Conservation (phyloP, 164 flowering plant genomes). For the Houttuynia cordata region DNA sequence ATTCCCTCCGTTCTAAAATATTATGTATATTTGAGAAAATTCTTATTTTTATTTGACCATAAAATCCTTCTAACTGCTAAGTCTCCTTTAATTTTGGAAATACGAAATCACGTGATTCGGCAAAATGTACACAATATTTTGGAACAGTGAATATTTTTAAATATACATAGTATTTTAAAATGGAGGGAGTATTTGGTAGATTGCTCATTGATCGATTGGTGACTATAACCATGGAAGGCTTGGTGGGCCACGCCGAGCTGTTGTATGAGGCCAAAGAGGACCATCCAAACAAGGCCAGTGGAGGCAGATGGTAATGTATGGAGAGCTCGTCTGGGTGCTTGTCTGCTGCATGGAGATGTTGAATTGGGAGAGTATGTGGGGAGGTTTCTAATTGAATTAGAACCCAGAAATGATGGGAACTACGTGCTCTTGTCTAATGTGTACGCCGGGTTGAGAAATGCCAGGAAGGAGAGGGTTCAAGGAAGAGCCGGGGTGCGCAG, state of each 20-base stretch:
- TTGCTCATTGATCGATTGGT: conserved; percentile 8
- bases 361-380: conserved; percentile 13
- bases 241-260: conserved; percentile 17
- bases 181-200: conserved; percentile 8
- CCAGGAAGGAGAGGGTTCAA: conserved; percentile 8
- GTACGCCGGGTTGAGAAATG: conserved; percentile 11
- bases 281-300: conserved; percentile 14
- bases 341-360: conserved; percentile 10
- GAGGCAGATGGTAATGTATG: conserved; percentile 10
- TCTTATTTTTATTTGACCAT: too few relatives aligned
- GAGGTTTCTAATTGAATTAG: conserved; percentile 10
- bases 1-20: too few relatives aligned
- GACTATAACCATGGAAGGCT: conserved; percentile 8
- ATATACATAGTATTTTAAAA: too few relatives aligned
- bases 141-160: too few relatives aligned
- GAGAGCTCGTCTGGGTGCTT: conserved; percentile 17
- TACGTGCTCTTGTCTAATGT: conserved; percentile 13
- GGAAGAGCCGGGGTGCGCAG: conserved; percentile 20
- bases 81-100: too few relatives aligned
- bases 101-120: too few relatives aligned
- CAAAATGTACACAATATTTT: too few relatives aligned
- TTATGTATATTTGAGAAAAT: too few relatives aligned
- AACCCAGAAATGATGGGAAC: conserved; percentile 14
- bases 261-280: conserved; percentile 7
- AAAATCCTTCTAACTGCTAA: too few relatives aligned